Evolutionary conservation across 2,329 filamentous ascomycete genomes (phyloP).

Genomic region (Chalaropsis thielavioides): DNA sequence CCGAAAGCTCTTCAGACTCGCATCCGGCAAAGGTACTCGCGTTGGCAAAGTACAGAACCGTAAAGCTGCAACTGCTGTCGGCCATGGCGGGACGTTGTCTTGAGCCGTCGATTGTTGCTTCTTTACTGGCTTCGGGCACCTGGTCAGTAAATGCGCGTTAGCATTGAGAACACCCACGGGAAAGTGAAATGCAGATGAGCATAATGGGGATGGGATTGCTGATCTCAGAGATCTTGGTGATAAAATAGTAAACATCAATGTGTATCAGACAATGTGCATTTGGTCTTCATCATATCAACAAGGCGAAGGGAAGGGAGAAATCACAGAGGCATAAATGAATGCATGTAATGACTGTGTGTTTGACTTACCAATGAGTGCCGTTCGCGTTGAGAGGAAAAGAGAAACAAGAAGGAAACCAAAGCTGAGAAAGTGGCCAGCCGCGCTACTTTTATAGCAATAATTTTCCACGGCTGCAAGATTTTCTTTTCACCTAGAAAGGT

Average conservation of each 20-base stretch:
- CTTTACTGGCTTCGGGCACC: neutral
- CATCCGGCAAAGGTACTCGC: conserved; percentile 58
- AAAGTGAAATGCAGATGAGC: neutral
- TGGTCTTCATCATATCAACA: conserved; percentile 37
- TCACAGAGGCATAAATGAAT: neutral
- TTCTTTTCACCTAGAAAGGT: neutral
- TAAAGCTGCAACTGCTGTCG: conserved; percentile 35
- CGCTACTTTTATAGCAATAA: conserved; percentile 10
- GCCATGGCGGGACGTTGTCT: neutral
- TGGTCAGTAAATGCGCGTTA: neutral
- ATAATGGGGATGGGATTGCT: neutral
- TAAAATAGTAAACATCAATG: conserved; percentile 43
- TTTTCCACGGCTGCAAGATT: neutral
- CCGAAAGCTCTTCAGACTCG: conserved; percentile 48
- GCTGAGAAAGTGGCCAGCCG: neutral
- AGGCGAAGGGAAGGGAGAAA: neutral
- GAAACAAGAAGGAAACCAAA: conserved; percentile 4
- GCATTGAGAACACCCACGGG: neutral
- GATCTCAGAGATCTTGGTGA: conserved; percentile 62
- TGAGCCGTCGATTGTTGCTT: too few species aligned
- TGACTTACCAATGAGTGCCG: conserved; percentile 25
- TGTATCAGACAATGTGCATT: conserved; percentile 44
- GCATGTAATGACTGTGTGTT: neutral
- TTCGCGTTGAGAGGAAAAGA: conserved; percentile 12
- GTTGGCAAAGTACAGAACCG: conserved; percentile 67